Conservation (phyloP, 306 rosid genomes). For the Vicia faba region DNA sequence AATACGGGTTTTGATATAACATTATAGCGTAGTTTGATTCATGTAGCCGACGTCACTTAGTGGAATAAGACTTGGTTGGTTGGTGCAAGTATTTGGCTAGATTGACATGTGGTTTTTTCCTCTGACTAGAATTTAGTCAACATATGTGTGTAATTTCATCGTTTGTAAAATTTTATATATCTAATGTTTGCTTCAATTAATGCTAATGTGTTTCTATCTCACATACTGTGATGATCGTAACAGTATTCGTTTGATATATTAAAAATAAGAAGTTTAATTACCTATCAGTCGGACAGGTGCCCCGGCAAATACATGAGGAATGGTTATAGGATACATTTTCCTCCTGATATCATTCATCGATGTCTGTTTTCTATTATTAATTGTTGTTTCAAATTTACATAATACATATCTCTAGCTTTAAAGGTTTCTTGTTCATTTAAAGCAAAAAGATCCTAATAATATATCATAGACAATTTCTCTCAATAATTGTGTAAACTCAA, state of each 20-base stretch:
- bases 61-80: too few relatives aligned
- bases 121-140: not conserved
- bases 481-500: not conserved
- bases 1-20: too few relatives aligned
- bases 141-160: not conserved
- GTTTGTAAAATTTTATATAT: not conserved
- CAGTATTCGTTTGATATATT: too few relatives aligned
- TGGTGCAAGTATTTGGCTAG: not conserved
- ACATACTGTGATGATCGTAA: too few relatives aligned
- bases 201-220: not conserved
- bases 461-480: not conserved
- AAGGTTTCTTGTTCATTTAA: constrained; percentile 2
- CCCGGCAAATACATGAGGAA: too few relatives aligned
- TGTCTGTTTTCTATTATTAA: not conserved
- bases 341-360: not conserved
- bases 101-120: not conserved
- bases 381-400: not conserved
- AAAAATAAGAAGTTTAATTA: too few relatives aligned
- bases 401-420: not conserved
- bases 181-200: not conserved
- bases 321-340: too few relatives aligned
- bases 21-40: too few relatives aligned
- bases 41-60: too few relatives aligned
- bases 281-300: too few relatives aligned
- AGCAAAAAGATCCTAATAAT: not conserved